phyloP scores from a whole-genome alignment of 306 rosid genomes.

The Styphnolobium japonicum region DNA sequence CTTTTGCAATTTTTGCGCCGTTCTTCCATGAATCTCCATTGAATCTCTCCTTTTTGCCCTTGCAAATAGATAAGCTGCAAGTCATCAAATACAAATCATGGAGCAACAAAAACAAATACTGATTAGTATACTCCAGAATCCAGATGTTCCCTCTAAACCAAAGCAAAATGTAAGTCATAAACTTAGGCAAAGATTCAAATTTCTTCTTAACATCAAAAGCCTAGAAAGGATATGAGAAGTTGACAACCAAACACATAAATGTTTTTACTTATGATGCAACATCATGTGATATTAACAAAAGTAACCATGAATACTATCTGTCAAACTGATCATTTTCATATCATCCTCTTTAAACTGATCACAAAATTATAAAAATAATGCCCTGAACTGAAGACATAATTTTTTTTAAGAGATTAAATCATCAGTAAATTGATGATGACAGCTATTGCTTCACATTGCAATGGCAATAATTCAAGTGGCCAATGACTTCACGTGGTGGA shows the following conservation, averaged over 20 bases:
- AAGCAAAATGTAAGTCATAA: background rate
- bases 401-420: background rate
- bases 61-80: conserved; percentile 71
- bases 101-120: background rate
- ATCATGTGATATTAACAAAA: background rate
- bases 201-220: background rate
- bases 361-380: background rate
- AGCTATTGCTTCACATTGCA: background rate
- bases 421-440: background rate
- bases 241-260: background rate
- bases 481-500: conserved; percentile 19
- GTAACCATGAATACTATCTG: background rate
- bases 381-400: background rate
- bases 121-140: conserved; percentile 14
- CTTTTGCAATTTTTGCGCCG: conserved; percentile 34
- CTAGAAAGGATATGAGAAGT: background rate
- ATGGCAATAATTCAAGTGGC: background rate
- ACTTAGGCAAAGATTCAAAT: background rate
- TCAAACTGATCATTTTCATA: background rate
- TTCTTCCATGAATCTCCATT: conserved; percentile 22
- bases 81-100: conserved; percentile 23
- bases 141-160: conserved; percentile 7
- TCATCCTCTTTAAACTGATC: background rate
- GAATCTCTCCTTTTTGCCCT: conserved; percentile 50
- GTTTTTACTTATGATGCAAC: background rate